Evolutionary conservation across 495 filamentous ascomycete species (phyloP), one percentile per base, ranked within the genome.

Genomic region (Pyrenopolyporus hunteri): DNA sequence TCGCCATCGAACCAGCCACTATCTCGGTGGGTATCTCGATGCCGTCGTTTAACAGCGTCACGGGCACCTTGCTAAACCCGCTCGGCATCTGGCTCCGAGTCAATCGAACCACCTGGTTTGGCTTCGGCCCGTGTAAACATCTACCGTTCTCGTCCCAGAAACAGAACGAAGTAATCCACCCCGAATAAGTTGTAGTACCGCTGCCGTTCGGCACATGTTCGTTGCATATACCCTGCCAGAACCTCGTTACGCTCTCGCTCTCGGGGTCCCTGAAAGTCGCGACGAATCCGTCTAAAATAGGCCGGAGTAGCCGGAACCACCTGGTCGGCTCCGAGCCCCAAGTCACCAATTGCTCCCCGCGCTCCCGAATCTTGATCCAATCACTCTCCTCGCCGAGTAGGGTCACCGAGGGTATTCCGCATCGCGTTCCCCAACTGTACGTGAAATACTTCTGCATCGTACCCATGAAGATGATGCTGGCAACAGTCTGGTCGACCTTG

Each of bases 361-460:
- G 71, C 49, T 68, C 58, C 14, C 69, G 61, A 6, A 80, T 67
- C 20, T 73, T 66, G 23, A 63, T 51, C 75, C 75, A 78, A 60
- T 80, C 74, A 16, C 65, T 67, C 20, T 67, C 43, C 40, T 71
- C 65, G 31, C 75, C 78, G 1, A 76, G 68, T 3, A 80, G 59
- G 0, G 74, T 78, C 3, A 75, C 79, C n/a, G 67, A 62, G 1
- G 78, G 77, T 20, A 80, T 67, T 16, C 78, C 77, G 53, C 77
- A 79, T 7, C 64, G 62, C 13, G 70, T 71, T 19, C 66, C 64
- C 65, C 67, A 74, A 39, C 52, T 64, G 47, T 76, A 82, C 36
- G 65, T 67, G 63, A 79, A 80, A 44, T 78, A 82, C 20, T 73
- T 73, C 57, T 80, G 76, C 72, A 80, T 73, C 25, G 78, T 69